Conservation (phyloP, 2,329 filamentous ascomycete species). For the Elsinoe necatrix region DNA sequence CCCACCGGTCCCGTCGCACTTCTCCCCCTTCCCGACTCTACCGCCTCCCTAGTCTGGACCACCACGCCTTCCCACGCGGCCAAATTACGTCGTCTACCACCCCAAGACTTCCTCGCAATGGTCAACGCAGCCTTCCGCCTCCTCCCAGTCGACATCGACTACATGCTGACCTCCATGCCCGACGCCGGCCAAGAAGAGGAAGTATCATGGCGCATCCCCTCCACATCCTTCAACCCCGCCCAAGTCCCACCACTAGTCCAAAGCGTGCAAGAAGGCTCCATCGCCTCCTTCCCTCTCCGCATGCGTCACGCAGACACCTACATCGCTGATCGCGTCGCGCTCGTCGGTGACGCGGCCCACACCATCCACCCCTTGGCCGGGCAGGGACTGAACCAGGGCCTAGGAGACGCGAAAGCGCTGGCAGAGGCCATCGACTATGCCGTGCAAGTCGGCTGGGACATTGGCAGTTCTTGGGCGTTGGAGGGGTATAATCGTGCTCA, state of each 20-base stretch:
- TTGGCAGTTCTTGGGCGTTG: constrained; percentile 68
- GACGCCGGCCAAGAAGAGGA: constrained; percentile 53
- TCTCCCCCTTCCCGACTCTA: constrained; percentile 75
- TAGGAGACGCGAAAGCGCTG: constrained; percentile 78
- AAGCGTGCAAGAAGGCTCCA: constrained; percentile 65
- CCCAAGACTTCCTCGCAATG: constrained; percentile 69
- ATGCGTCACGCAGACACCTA: constrained; percentile 93
- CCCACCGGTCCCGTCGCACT: constrained; percentile 87
- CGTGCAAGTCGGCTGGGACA: constrained; percentile 74
- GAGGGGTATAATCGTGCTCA: constrained; percentile 74
- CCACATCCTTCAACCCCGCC: constrained; percentile 45
- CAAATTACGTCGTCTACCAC: constrained; percentile 64
- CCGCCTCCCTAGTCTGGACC: constrained; percentile 87
- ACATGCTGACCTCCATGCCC: constrained; percentile 58
- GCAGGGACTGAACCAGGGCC: constrained; percentile 87
- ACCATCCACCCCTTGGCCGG: constrained; percentile 91
- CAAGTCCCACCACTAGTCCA: constrained; percentile 56
- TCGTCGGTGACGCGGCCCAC: constrained; percentile 91
- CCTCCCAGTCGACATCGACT: constrained; percentile 67
- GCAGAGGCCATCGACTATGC: constrained; percentile 66
- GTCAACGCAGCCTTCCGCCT: constrained; percentile 92
- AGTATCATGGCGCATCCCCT: constrained; percentile 69
- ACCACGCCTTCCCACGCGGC: constrained; percentile 75
- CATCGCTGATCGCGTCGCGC: constrained; percentile 76
- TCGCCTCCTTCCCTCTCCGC: constrained; percentile 85